phyloP scores from a whole-genome alignment of 2,329 filamentous ascomycete genomes.

The Colletotrichum phormii region DNA sequence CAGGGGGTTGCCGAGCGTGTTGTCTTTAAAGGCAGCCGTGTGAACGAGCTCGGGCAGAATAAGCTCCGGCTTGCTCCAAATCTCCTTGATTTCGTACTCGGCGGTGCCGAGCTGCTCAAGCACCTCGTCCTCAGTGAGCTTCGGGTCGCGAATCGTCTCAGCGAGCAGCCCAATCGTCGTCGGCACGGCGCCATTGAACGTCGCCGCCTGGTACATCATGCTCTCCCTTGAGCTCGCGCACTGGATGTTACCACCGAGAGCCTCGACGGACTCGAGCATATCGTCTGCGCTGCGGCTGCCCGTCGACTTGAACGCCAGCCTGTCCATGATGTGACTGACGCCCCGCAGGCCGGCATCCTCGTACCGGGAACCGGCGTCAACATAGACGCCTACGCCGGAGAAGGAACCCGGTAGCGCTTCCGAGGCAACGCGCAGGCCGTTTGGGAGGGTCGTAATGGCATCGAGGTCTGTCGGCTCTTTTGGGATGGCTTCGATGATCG shows the following conservation, averaged over 20 bases:
- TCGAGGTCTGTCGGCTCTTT: conserved; percentile 86
- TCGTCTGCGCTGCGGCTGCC: conserved; percentile 78
- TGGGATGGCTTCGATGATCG: conserved; percentile 36
- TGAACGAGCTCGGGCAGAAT: conserved; percentile 96
- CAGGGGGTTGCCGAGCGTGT: conserved; percentile 93
- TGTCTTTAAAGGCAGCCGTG: conserved; percentile 94
- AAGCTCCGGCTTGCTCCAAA: conserved; percentile 96
- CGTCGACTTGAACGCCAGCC: conserved; percentile 94
- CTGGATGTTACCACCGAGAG: conserved; percentile 93
- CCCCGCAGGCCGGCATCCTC: conserved; percentile 88
- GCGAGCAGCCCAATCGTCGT: conserved; percentile 86
- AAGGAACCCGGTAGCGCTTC: conserved; percentile 96
- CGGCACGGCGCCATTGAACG: conserved; percentile 93
- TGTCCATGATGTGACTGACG: conserved; percentile 95
- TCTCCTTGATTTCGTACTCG: conserved; percentile 93
- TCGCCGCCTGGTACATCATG: conserved; percentile 98
- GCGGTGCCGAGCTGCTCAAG: conserved; percentile 89
- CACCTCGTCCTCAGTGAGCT: conserved; percentile 89
- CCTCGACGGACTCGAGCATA: conserved; percentile 89
- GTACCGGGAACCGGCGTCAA: conserved; percentile 94
- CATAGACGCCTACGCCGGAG: conserved; percentile 93
- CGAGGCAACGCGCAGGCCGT: conserved; percentile 94
- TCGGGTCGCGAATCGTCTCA: conserved; percentile 90
- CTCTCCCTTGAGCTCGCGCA: conserved; percentile 95
- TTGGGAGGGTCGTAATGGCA: conserved; percentile 86